phyloP scores from a whole-genome alignment of 192 early-diverging fungal species.

The Physocladia obscura region DNA sequence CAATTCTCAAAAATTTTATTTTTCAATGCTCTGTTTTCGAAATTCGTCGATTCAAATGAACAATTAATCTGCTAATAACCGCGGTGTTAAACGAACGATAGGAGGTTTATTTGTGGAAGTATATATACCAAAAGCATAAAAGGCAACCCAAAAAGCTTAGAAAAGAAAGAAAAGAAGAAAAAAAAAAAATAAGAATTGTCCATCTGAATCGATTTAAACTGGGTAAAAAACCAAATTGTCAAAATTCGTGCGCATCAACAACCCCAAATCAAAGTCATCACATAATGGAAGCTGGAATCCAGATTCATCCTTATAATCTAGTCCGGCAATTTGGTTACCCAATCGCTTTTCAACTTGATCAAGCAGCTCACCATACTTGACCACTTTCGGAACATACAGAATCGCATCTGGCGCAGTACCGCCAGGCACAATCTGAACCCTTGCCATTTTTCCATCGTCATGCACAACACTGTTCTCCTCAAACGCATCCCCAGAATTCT shows the following conservation, averaged over 20 bases:
- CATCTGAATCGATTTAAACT: neutral
- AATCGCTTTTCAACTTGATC: conserved; percentile 29
- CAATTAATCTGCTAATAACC: too few species aligned
- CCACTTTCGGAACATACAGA: conserved; percentile 1
- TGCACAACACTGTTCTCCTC: neutral
- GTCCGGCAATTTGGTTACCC: neutral
- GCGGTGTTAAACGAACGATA: too few species aligned
- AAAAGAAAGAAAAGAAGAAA: neutral
- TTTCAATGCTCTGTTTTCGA: too few species aligned
- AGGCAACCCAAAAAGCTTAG: neutral
- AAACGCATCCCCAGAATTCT: conserved; percentile 10
- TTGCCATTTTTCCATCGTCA: neutral
- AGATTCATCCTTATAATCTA: conserved; percentile 42
- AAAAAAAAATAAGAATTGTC: neutral
- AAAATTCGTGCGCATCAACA: conserved; percentile 24
- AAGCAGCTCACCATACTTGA: conserved; percentile 26
- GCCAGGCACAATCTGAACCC: neutral
- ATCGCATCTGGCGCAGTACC: neutral
- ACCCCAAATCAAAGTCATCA: conserved; percentile 37
- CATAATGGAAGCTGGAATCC: conserved; percentile 26
- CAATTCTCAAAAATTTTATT: too few species aligned
- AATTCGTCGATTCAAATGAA: too few species aligned
- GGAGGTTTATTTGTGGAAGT: too few species aligned
- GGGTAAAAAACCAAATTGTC: conserved; percentile 30
- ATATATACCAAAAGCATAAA: too few species aligned